Evolutionary conservation across 768 basidiomycete genomes (phyloP), one percentile per base, ranked within the genome.

Genomic region (Amanita exitialis): DNA sequence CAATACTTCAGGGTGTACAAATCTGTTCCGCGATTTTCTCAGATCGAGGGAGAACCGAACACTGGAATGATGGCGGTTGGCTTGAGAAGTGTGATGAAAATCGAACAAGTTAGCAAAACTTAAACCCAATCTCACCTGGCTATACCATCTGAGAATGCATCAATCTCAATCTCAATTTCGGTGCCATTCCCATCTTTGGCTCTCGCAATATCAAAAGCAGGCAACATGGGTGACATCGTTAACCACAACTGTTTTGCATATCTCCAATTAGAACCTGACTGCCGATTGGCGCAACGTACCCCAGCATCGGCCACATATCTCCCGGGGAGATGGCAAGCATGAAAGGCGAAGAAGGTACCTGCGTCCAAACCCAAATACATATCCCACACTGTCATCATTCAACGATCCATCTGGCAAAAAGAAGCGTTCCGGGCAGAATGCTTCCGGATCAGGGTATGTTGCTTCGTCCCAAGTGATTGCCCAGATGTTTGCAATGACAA

Each of bases 321-420:
- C 6, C 62, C 62, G 15, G 58, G 54, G 44, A 62, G n/a, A n/a
- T n/a, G n/a, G n/a, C n/a, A n/a, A n/a, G n/a, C n/a, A n/a, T n/a
- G n/a, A n/a, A n/a, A n/a, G n/a, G n/a, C n/a, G n/a, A n/a, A n/a
- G n/a, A n/a, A 48, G 54, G 13, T 41, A 63, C 67, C 67, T 56
- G 53, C 68, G 59, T n/a, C 66, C 68, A 53, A 68, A 68, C 1
- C 66, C 68, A 49, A 68, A 68, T 6, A 55, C 46, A 15, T 62
- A 54, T 18, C 51, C 30, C 13, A 46, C 39, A 42, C 57, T 54
- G 41, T 60, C 45, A 4, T 35, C 45, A n/a, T 34, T 21, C 15
- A 47, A 32, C 18, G 5, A 35, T 1, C 45, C 45, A 16, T 47
- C 45, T 2, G 28, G 2, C 4, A 7, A 20, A 18, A 47, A 35